Evolutionary conservation across 768 basidiomycete species (phyloP).

Genomic region (Hygrocybe coccinea): DNA sequence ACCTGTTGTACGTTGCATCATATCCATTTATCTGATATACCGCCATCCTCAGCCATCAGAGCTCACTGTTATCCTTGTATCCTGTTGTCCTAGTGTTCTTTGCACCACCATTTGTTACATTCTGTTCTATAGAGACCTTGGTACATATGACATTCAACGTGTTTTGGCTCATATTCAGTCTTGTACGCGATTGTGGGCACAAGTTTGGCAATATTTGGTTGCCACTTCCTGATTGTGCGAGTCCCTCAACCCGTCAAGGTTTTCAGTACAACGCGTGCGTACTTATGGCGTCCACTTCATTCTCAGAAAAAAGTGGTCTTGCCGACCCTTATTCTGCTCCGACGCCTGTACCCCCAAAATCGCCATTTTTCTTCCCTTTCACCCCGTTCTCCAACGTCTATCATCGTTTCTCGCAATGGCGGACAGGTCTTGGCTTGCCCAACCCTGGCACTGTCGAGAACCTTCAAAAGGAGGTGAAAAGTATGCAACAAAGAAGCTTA

Average conservation of each 20-base stretch:
- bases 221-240: not conserved
- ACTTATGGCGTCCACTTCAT: constrained; percentile 42
- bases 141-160: too few relatives aligned
- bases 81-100: not conserved
- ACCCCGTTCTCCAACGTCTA: constrained; percentile 65
- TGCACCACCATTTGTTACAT: not conserved
- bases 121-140: not conserved
- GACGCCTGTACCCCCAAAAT: constrained; percentile 26
- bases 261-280: constrained; percentile 9
- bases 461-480: constrained; percentile 87
- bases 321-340: constrained; percentile 35
- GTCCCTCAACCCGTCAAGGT: not conserved
- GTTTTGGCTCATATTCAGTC: too few relatives aligned
- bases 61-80: too few relatives aligned
- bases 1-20: not conserved
- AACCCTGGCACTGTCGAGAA: constrained; percentile 94
- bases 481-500: constrained; percentile 40
- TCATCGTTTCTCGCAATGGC: constrained; percentile 75
- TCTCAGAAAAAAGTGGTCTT: constrained; percentile 40
- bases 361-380: constrained; percentile 40
- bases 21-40: too few relatives aligned
- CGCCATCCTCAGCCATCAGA: too few relatives aligned
- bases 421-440: constrained; percentile 72
- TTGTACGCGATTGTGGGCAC: too few relatives aligned
- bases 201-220: constrained; percentile 2